Evolutionary conservation across 208 protist species (phyloP).

Genomic region (Strigomonas oncopelti): DNA sequence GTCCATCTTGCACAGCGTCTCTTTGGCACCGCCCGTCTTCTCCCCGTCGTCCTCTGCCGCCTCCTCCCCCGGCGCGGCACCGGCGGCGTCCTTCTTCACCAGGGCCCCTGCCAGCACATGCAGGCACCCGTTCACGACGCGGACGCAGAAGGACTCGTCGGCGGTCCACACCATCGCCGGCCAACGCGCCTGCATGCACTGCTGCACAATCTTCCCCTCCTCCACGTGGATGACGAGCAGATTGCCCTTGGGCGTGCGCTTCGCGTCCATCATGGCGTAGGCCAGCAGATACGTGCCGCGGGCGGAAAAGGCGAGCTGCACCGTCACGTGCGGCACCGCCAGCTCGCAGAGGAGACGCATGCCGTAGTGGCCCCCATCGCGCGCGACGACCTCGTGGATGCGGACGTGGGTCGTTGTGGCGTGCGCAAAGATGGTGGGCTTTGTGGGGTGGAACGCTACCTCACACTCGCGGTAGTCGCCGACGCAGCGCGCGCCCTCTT

Average conservation of each 20-base stretch:
- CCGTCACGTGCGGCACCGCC: conserved; percentile 54
- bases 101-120: conserved; percentile 48
- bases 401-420: conserved; percentile 68
- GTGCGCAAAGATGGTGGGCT: conserved; percentile 63
- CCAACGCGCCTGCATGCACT: conserved; percentile 77
- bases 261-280: conserved; percentile 78
- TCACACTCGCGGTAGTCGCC: conserved; percentile 85
- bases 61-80: conserved; percentile 11
- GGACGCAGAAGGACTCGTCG: conserved; percentile 59
- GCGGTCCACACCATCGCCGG: conserved; percentile 74
- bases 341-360: conserved; percentile 55
- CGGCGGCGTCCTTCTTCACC: neutral
- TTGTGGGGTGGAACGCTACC: conserved; percentile 60
- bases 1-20: conserved; percentile 62
- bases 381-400: conserved; percentile 48
- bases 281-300: conserved; percentile 65
- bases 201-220: conserved; percentile 48
- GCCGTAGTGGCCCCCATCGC: conserved; percentile 17
- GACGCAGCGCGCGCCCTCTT: conserved; percentile 24
- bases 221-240: conserved; percentile 57
- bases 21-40: conserved; percentile 7
- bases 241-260: conserved; percentile 74
- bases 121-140: conserved; percentile 67
- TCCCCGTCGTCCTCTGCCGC: conserved; percentile 9
- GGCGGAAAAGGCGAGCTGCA: conserved; percentile 66